Conservation (phyloP, 495 filamentous ascomycete species). For the Xylaria nigripes region DNA sequence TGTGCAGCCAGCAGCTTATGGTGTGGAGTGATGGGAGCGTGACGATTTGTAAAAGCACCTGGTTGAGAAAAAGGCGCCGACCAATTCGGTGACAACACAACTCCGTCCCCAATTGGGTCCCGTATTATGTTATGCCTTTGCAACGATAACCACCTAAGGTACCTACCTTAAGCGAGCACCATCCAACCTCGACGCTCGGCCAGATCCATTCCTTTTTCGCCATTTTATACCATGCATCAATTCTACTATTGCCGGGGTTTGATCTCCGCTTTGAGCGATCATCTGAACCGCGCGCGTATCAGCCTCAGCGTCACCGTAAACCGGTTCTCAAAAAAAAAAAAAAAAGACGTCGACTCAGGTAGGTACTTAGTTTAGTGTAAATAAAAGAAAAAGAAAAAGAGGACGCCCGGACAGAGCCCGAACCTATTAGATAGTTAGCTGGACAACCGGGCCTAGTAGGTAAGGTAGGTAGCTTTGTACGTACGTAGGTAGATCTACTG, state of each 20-base stretch:
- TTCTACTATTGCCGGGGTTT: not conserved
- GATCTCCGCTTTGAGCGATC: not conserved
- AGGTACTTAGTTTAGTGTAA: no score
- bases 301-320: not conserved
- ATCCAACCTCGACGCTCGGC: not conserved
- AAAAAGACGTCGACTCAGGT: no score
- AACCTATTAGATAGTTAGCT: no score
- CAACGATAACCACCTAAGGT: no score
- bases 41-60: not conserved
- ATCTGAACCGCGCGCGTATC: not conserved
- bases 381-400: not conserved
- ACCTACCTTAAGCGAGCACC: no score
- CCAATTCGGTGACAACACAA: conserved; percentile 7
- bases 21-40: not conserved
- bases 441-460: no score
- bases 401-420: not conserved
- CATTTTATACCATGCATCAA: not conserved
- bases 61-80: not conserved
- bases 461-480: no score
- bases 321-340: no score
- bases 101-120: not conserved
- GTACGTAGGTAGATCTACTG: no score
- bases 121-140: no score
- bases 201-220: not conserved
- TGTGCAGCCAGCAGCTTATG: not conserved